Percentiles rank a stretch among this genome's conserved stretches.
Conservation (phyloP, 352 stramenopile genomes). For the Peronospora farinosa region DNA sequence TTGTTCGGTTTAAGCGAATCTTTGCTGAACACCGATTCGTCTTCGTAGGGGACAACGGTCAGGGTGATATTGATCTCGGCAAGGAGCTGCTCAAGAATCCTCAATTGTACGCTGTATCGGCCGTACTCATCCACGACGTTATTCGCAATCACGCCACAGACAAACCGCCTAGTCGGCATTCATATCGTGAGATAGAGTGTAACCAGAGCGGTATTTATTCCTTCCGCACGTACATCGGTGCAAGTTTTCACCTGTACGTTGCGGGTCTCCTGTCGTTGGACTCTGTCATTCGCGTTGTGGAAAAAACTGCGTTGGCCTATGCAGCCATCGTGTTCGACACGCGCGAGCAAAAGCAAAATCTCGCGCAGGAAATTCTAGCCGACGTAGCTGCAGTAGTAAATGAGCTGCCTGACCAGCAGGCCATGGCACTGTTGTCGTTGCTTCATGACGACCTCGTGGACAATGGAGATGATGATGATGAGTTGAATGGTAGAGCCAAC, state of each 20-base stretch:
- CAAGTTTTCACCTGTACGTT: constrained; percentile 48
- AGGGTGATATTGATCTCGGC: constrained; percentile 76
- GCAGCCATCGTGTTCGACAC: constrained; percentile 63
- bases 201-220: constrained; percentile 55
- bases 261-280: constrained; percentile 42
- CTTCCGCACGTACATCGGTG: constrained; percentile 79
- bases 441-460: constrained; percentile 47
- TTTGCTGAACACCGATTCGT: constrained; percentile 73
- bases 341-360: constrained; percentile 39
- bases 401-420: constrained; percentile 46
- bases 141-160: constrained; percentile 57
- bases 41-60: constrained; percentile 78
- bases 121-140: constrained; percentile 77
- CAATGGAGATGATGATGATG: constrained; percentile 19
- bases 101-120: constrained; percentile 43
- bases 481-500: constrained; percentile 6
- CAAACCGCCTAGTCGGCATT: constrained; percentile 22
- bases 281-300: constrained; percentile 53
- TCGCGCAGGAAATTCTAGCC: constrained; percentile 52
- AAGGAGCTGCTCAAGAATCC: constrained; percentile 56
- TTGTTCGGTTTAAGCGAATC: constrained; percentile 60
- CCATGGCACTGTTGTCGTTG: constrained; percentile 39
- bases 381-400: constrained; percentile 55
- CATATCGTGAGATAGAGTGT: constrained; percentile 63
- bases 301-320: constrained; percentile 52